phyloP scores from a whole-genome alignment of 306 rosid species.

The Cucumis cinereus region DNA sequence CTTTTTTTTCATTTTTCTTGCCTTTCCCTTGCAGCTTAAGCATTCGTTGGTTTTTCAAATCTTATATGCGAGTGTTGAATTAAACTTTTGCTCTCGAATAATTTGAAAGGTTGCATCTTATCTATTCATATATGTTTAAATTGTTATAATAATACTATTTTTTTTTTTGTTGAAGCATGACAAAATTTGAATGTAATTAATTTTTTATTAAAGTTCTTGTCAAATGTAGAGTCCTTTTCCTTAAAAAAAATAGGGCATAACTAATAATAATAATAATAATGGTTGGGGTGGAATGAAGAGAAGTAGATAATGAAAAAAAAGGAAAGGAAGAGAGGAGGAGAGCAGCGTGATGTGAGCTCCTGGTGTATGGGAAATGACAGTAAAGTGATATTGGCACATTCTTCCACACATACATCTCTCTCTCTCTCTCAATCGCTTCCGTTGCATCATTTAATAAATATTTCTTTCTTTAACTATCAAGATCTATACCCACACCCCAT shows the following conservation, averaged over 20 bases:
- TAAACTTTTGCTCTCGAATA: no score
- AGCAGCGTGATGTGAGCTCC: neutral
- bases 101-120: no score
- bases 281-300: neutral
- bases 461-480: neutral
- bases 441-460: neutral
- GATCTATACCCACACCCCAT: neutral
- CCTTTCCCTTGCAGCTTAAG: neutral
- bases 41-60: neutral
- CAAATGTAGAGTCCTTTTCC: no score
- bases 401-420: neutral
- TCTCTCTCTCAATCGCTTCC: neutral
- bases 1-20: neutral
- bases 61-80: no score
- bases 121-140: no score
- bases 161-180: no score
- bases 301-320: neutral
- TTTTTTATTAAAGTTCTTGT: no score
- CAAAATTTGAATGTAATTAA: no score
- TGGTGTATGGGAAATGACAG: constrained; percentile 4
- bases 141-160: no score
- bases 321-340: no score
- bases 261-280: no score
- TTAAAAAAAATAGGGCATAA: no score
- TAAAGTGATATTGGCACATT: neutral